A percentile compares a stretch with the other conserved stretches of the same genome.
Conservation (phyloP, 345 rosid species). For the Populus tremula region DNA sequence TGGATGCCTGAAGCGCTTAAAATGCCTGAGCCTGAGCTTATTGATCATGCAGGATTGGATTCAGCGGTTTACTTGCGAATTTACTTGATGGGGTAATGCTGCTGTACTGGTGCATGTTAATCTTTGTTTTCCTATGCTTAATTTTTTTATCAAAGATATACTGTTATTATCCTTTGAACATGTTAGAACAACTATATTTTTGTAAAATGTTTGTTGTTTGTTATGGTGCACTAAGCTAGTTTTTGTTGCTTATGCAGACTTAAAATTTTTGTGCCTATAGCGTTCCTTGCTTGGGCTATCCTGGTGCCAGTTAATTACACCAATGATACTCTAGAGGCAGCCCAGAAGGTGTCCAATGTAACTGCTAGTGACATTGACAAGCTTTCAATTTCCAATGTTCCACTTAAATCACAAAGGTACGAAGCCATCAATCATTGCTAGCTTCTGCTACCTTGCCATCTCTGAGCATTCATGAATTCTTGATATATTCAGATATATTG, state of each 20-base stretch:
- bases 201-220: background rate
- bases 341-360: conserved; percentile 38
- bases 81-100: conserved; percentile 77
- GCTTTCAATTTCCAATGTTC: conserved; percentile 84
- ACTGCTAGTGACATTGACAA: conserved; percentile 84
- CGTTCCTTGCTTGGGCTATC: conserved; percentile 68
- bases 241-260: conserved; percentile 41
- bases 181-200: conserved; percentile 1
- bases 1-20: conserved; percentile 93
- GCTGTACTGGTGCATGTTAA: background rate
- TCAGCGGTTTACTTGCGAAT: conserved; percentile 90
- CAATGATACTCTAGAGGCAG: conserved; percentile 42
- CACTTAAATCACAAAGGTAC: conserved; percentile 61
- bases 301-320: conserved; percentile 83
- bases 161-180: background rate
- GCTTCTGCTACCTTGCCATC: background rate
- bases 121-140: background rate
- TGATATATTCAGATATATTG: background rate
- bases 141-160: background rate
- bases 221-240: conserved; percentile 8
- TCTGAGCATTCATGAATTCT: background rate
- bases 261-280: conserved; percentile 81
- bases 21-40: conserved; percentile 95
- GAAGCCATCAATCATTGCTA: background rate
- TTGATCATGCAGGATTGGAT: conserved; percentile 97